Conservation (phyloP, 495 filamentous ascomycete genomes). For the Xylaria cubensis region DNA sequence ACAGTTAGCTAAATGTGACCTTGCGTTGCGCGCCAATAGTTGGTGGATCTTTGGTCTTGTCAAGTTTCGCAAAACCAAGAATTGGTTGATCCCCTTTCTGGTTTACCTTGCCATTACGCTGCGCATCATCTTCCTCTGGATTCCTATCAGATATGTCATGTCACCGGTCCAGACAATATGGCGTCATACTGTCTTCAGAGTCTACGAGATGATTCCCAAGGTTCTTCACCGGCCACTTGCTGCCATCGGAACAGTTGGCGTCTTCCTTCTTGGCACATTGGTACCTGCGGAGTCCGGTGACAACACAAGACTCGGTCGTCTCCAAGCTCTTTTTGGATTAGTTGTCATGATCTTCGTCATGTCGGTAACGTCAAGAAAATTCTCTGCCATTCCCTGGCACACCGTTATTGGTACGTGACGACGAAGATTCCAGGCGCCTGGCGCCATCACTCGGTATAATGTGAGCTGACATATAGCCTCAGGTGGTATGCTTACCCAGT, state of each 20-base stretch:
- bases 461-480: constrained; percentile 16
- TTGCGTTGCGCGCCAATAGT: constrained; percentile 47
- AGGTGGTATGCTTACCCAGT: constrained; percentile 82
- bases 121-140: constrained; percentile 74
- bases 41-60: constrained; percentile 90
- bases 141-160: constrained; percentile 70
- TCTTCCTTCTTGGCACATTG: constrained; percentile 79
- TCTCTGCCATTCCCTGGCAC: constrained; percentile 77
- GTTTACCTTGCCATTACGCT: constrained; percentile 77
- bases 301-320: constrained; percentile 81
- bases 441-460: background rate
- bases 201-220: constrained; percentile 65
- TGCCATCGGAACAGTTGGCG: constrained; percentile 65
- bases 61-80: constrained; percentile 72
- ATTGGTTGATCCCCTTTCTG: constrained; percentile 86
- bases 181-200: constrained; percentile 63
- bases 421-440: background rate
- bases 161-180: constrained; percentile 70
- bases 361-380: constrained; percentile 73
- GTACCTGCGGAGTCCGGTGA: constrained; percentile 69
- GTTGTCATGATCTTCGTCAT: constrained; percentile 71
- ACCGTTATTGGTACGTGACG: constrained; percentile 69
- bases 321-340: constrained; percentile 80
- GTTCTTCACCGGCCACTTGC: constrained; percentile 65
- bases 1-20: constrained; percentile 7